Percentiles rank a stretch among this genome's conserved stretches.
phyloP scores from a whole-genome alignment of 768 basidiomycete species.

The Suillus clintonianus region DNA sequence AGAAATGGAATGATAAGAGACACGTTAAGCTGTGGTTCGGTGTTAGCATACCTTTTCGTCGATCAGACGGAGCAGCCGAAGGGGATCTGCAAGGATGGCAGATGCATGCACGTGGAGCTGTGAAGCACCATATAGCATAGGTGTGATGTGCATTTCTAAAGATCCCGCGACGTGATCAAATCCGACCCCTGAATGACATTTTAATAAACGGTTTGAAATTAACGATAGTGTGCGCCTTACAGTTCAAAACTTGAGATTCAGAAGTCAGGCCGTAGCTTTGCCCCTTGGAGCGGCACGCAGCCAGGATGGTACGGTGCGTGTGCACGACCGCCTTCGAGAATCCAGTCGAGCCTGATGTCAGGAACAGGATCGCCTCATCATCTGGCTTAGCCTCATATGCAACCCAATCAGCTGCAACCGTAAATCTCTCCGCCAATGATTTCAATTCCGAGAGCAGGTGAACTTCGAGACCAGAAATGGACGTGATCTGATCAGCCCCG shows the following conservation, averaged over 20 bases:
- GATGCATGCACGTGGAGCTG: slow-evolving; percentile 24
- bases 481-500: slow-evolving; percentile 25
- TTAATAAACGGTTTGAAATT: neutral
- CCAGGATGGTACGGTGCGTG: slow-evolving; percentile 39
- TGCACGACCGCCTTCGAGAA: slow-evolving; percentile 47
- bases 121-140: slow-evolving; percentile 32
- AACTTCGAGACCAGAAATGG: slow-evolving; percentile 25
- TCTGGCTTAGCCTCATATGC: slow-evolving; percentile 23
- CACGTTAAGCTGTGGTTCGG: slow-evolving; percentile 18
- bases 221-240: slow-evolving; percentile 18
- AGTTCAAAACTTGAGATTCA: slow-evolving; percentile 40
- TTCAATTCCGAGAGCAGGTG: slow-evolving; percentile 25
- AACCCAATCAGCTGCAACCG: slow-evolving; percentile 14
- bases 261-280: slow-evolving; percentile 35
- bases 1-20: slow-evolving; percentile 5
- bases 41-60: slow-evolving; percentile 35
- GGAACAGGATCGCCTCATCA: slow-evolving; percentile 34
- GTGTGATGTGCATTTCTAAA: slow-evolving; percentile 42
- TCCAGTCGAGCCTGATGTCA: slow-evolving; percentile 48
- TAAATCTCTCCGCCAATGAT: slow-evolving; percentile 7
- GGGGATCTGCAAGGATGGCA: slow-evolving; percentile 23
- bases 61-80: slow-evolving; percentile 29
- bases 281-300: slow-evolving; percentile 35
- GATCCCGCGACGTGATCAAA: slow-evolving; percentile 49
- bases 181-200: slow-evolving; percentile 35